Percentiles rank a stretch among this genome's conserved stretches.
These are phyloP conservation scores for Calocybe gangraenosa DNA, from an alignment of 768 basidiomycete species.

Conservation along the genomic window DNA sequence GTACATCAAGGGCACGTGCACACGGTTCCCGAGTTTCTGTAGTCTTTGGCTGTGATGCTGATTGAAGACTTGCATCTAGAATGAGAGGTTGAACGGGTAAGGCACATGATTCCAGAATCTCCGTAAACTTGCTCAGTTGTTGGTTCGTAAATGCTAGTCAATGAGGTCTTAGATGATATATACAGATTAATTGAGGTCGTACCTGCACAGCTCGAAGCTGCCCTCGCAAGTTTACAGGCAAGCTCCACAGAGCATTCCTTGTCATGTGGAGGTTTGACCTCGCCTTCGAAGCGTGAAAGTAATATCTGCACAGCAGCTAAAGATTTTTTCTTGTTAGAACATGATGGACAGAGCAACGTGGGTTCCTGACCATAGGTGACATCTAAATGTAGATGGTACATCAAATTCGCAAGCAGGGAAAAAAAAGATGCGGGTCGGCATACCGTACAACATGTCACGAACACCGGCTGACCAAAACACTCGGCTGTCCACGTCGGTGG, in stretches of 20 bases:
- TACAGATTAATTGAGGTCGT: conserved; percentile 7
- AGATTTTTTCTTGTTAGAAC: conserved; percentile 7
- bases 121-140: conserved; percentile 45
- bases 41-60: conserved; percentile 21
- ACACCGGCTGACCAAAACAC: conserved; percentile 67
- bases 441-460: conserved; percentile 67
- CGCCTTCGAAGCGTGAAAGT: conserved; percentile 39
- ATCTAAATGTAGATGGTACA: conserved; percentile 21
- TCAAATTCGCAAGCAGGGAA: conserved; percentile 1
- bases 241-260: conserved; percentile 35
- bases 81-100: not conserved
- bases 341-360: not conserved
- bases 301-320: conserved; percentile 56
- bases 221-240: conserved; percentile 39
- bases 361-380: conserved; percentile 30
- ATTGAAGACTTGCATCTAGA: conserved; percentile 9
- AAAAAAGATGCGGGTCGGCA: conserved; percentile 18
- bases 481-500: conserved; percentile 67
- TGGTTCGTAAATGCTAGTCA: conserved; percentile 58
- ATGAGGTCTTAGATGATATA: not conserved
- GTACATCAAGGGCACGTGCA: no score
- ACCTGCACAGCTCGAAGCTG: conserved; percentile 60
- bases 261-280: conserved; percentile 27
- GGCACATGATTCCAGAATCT: conserved; percentile 32
- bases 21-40: conserved; percentile 15